Percentiles rank a stretch among this genome's conserved stretches.
Conservation (phyloP, 441 rosid species). For the Erysimum cheiri region DNA sequence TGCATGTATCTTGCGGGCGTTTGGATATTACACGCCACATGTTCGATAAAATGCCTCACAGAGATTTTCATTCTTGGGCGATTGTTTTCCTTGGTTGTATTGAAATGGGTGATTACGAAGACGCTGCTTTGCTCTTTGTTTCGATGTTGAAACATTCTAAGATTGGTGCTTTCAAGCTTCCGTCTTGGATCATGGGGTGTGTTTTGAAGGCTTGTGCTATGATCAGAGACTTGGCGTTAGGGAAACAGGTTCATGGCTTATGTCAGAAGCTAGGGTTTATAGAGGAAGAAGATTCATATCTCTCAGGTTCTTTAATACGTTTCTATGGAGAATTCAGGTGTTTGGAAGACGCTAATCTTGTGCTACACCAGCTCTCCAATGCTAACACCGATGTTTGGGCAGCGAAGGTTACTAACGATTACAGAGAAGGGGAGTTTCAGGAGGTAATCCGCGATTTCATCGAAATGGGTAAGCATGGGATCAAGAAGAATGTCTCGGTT, state of each 20-base stretch:
- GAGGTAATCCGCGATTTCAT: conserved; percentile 55
- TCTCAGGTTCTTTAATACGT: conserved; percentile 53
- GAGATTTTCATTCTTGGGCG: conserved; percentile 65
- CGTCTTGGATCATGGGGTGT: conserved; percentile 52
- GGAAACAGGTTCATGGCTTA: conserved; percentile 69
- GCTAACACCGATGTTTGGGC: conserved; percentile 55
- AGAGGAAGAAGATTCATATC: conserved; percentile 39
- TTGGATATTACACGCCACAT: conserved; percentile 52
- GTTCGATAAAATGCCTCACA: conserved; percentile 69
- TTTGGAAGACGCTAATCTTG: conserved; percentile 50
- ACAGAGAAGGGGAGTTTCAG: conserved; percentile 50
- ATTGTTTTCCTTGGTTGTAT: conserved; percentile 54
- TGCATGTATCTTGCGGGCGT: conserved; percentile 58
- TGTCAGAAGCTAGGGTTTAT: conserved; percentile 57
- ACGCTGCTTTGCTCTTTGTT: conserved; percentile 50
- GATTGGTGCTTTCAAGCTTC: conserved; percentile 37
- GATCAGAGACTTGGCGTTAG: conserved; percentile 54
- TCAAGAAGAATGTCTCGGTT: conserved; percentile 47
- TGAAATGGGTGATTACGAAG: conserved; percentile 50
- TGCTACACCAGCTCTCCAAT: conserved; percentile 46
- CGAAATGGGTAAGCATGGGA: conserved; percentile 55
- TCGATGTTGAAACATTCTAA: conserved; percentile 43
- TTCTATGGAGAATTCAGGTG: conserved; percentile 60
- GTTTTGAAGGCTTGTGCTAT: conserved; percentile 62
- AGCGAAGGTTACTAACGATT: conserved; percentile 59